Percentiles rank a stretch among this genome's conserved stretches.
phyloP scores from a whole-genome alignment of 2,329 filamentous ascomycete species.

The Botrytis paeoniae region DNA sequence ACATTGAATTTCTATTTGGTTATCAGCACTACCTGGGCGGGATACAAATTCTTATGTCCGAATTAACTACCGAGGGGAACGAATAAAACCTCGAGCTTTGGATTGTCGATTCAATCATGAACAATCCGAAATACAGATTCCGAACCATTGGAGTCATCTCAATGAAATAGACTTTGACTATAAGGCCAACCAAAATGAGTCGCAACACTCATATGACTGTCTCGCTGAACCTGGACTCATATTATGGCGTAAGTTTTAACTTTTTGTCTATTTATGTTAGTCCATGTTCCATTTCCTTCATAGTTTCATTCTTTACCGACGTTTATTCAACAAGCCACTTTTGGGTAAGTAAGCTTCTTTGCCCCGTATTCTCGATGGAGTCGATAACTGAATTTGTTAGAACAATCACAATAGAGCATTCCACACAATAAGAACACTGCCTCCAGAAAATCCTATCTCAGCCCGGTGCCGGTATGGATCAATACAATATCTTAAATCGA shows the following conservation, averaged over 20 bases:
- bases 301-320: not conserved
- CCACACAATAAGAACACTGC: not conserved
- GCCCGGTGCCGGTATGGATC: not conserved
- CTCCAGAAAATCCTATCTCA: not conserved
- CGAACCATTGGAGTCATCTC: not conserved
- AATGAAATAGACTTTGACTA: not conserved
- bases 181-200: not conserved
- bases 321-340: not conserved
- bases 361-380: not conserved
- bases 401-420: not conserved
- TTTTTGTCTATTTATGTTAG: not conserved
- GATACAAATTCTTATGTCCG: not conserved
- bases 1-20: not conserved
- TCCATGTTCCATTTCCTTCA: not conserved
- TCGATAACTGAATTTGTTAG: not conserved
- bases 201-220: not conserved
- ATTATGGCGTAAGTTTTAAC: not conserved
- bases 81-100: not conserved
- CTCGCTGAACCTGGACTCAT: not conserved
- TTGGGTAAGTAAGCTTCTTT: not conserved
- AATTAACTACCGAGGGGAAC: not conserved
- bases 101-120: not conserved
- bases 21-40: not conserved
- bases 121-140: not conserved
- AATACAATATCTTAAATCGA: not conserved